Evolutionary conservation across 2,329 filamentous ascomycete species (phyloP).

Genomic region (Cladosporium oxysporum): DNA sequence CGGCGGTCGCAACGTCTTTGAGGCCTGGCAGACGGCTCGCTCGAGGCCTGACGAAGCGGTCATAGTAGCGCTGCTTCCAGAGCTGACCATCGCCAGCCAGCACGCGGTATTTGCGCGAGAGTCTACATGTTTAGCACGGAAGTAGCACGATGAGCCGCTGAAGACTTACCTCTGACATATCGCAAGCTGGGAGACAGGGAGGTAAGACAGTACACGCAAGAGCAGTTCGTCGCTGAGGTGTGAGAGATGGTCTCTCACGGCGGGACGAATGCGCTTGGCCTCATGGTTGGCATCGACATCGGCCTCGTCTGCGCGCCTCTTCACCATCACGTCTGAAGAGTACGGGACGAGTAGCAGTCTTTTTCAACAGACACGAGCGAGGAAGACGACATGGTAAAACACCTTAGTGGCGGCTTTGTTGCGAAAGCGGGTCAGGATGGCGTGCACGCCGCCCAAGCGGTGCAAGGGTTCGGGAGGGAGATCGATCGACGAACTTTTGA

Average conservation of each 20-base stretch:
- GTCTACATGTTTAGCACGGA: slow-evolving; percentile 52
- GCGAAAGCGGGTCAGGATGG: not conserved
- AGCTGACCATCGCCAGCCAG: slow-evolving; percentile 81
- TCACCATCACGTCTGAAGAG: slow-evolving; percentile 18
- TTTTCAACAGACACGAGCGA: not conserved
- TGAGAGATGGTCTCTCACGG: slow-evolving; percentile 62
- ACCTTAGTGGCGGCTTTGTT: slow-evolving; percentile 17
- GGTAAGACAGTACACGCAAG: slow-evolving; percentile 76
- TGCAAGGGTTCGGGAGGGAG: not conserved
- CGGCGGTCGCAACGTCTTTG: slow-evolving; percentile 40
- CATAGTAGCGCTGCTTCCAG: slow-evolving; percentile 89
- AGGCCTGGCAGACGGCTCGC: slow-evolving; percentile 74
- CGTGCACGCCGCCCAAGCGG: not conserved
- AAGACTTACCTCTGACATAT: slow-evolving; percentile 57
- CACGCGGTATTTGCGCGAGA: slow-evolving; percentile 74
- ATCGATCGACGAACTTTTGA: slow-evolving; percentile 3
- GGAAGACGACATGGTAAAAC: slow-evolving; percentile 2
- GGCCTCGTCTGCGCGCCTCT: slow-evolving; percentile 19
- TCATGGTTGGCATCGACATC: slow-evolving; percentile 12
- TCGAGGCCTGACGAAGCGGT: slow-evolving; percentile 80
- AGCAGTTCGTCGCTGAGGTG: slow-evolving; percentile 83
- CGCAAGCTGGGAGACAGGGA: slow-evolving; percentile 70
- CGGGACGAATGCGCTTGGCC: slow-evolving; percentile 13
- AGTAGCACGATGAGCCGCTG: not conserved
- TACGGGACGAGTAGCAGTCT: not conserved